Base-by-base conservation (phyloP, 1,139 yeast species). In the Scheffersomyces titani region DNA sequence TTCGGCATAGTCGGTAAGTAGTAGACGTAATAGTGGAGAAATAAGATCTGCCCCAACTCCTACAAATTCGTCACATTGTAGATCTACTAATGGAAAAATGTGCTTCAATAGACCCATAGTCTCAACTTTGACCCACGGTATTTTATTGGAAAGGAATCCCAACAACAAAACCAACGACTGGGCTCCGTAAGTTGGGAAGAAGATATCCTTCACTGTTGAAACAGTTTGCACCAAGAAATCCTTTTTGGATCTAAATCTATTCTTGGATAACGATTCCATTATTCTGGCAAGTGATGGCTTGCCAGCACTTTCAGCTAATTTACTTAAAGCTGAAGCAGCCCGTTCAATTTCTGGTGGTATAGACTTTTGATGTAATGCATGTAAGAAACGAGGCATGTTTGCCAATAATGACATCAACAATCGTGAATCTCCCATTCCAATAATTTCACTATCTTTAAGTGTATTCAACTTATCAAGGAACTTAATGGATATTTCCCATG, bases 41-140 rank as follows among this genome's bases (percentile, higher is more conserved):
- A 96, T 90, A 55, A 94, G 78, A 69, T 94, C 99, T 0, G 99
- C 99, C 5, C 99, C 99, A 51, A 92, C 89, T 2, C 97, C 97
- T 48, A 85, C 81, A 69, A 92, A 92, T 64, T 90, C 97, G 19
- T 90, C 92, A 53, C 89, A 77, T 53, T 85, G 86, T 57, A 93
- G 78, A 67, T 94, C 94, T 13, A 93, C 87, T 58, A 83, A 76
- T 1, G 97, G 96, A 63, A 96, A 83, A 11, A 94, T 72, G 52
- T 86, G 83, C 62, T 89, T 88, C 62, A 96, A 78, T 3, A 92
- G 72, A 52, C 86, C 88, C 85, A 96, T 81, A 0, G 96, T 85
- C 70, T 94, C 97, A 16, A 81, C 68, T 62, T 90, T 89, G 13
- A 96, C 85, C 97, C 97, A 92, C 0, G 83, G 77, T 6, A 82